phyloP scores from a whole-genome alignment of 306 rosid species.

The Erythrophleum fordii region DNA sequence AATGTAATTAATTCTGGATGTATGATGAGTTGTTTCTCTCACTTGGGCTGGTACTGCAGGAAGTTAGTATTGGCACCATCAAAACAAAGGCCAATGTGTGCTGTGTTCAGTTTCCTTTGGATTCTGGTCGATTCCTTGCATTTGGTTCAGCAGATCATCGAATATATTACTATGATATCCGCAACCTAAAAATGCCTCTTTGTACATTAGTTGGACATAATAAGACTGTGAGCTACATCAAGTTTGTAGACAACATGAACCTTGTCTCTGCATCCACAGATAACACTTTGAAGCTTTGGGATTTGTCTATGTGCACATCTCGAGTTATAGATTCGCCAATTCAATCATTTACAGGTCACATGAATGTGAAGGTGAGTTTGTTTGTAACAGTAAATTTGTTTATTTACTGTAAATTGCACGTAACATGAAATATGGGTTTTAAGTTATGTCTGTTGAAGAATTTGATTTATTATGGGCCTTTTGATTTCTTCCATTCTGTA shows the following conservation, averaged over 20 bases:
- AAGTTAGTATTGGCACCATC: conserved; percentile 85
- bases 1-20: conserved; percentile 57
- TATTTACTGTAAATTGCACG: not conserved
- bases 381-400: conserved; percentile 8
- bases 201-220: conserved; percentile 84
- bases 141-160: conserved; percentile 97
- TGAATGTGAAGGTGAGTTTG: conserved; percentile 80
- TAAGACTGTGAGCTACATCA: conserved; percentile 93
- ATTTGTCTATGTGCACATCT: conserved; percentile 77
- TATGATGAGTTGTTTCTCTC: conserved; percentile 83
- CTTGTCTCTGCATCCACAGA: conserved; percentile 93
- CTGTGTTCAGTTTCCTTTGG: conserved; percentile 90
- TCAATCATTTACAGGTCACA: conserved; percentile 85
- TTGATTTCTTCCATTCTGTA: not conserved
- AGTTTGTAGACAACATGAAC: conserved; percentile 69
- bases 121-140: conserved; percentile 82
- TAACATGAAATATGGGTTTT: not conserved
- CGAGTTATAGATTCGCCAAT: conserved; percentile 82
- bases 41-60: conserved; percentile 89
- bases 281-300: conserved; percentile 97
- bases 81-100: conserved; percentile 95
- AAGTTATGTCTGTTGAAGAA: not conserved
- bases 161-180: conserved; percentile 89
- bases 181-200: conserved; percentile 73
- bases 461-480: conserved; percentile 19